These are phyloP conservation scores for Talaromyces sp. DNA, from an alignment of 2,329 filamentous ascomycete genomes.

Conservation along the genomic window DNA sequence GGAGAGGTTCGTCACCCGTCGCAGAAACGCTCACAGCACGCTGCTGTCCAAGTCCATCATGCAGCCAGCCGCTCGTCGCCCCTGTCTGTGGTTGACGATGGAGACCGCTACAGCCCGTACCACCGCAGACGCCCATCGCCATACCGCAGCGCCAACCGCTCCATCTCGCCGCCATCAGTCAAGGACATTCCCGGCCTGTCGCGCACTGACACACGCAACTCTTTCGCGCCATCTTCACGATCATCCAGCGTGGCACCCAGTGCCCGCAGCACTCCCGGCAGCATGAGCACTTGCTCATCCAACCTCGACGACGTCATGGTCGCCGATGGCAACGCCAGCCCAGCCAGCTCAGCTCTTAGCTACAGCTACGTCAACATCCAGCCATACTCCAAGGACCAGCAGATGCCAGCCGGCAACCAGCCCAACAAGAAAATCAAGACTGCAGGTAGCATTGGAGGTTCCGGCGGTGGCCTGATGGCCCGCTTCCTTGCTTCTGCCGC, in stretches of 20 bases:
- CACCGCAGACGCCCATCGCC: constrained; percentile 31
- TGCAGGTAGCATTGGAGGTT: constrained; percentile 17
- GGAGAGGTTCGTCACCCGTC: constrained; percentile 19
- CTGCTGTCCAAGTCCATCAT: constrained; percentile 21
- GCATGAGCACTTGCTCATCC: constrained; percentile 34
- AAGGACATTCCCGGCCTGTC: constrained; percentile 40
- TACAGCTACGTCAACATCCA: constrained; percentile 30
- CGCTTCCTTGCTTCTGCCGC: constrained; percentile 40
- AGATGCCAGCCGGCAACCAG: constrained; percentile 23
- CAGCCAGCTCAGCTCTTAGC: constrained; percentile 24
- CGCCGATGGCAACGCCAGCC: constrained; percentile 28
- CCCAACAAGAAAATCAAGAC: constrained; percentile 39
- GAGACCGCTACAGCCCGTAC: constrained; percentile 33
- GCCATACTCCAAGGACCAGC: constrained; percentile 27
- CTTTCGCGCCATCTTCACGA: constrained; percentile 33
- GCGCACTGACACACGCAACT: constrained; percentile 35
- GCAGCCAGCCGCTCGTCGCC: constrained; percentile 26
- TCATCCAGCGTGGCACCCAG: constrained; percentile 41
- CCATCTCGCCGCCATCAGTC: constrained; percentile 40
- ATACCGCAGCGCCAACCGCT: constrained; percentile 27
- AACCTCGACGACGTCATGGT: constrained; percentile 30
- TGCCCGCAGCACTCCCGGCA: constrained; percentile 39
- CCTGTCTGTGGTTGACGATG: constrained; percentile 23
- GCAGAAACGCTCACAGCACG: constrained; percentile 22
- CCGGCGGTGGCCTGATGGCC: constrained; percentile 36